Percentiles rank a stretch among this genome's conserved stretches.
Conservation (phyloP, 164 flowering plant species). For the Houttuynia cordata region DNA sequence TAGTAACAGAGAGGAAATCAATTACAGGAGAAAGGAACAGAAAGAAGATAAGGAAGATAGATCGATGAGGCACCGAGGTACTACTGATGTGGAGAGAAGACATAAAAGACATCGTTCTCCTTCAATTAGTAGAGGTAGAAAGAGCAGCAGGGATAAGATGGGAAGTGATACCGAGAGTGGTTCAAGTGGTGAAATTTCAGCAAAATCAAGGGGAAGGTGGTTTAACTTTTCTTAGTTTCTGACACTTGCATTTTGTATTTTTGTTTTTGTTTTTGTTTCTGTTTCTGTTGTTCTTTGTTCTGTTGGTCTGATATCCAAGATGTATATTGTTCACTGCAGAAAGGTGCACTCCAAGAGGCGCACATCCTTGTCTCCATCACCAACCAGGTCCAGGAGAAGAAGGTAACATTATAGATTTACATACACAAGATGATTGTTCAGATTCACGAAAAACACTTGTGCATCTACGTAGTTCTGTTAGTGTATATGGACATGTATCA, state of each 20-base stretch:
- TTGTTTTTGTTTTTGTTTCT: slow-evolving; percentile 3
- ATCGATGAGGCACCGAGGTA: slow-evolving; percentile 29
- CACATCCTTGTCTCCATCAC: slow-evolving; percentile 46
- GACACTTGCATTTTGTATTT: background rate
- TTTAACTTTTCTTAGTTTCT: background rate
- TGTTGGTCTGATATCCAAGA: slow-evolving; percentile 2
- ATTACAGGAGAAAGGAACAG: slow-evolving; percentile 35
- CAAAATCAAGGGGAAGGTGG: slow-evolving; percentile 57
- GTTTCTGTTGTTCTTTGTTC: slow-evolving; percentile 7
- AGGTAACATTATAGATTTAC: slow-evolving; percentile 13
- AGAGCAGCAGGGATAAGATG: slow-evolving; percentile 29
- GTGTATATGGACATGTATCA: too few species aligned
- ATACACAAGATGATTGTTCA: background rate
- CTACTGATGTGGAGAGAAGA: slow-evolving; percentile 30
- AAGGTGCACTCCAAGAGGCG: slow-evolving; percentile 37
- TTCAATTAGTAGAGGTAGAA: slow-evolving; percentile 46
- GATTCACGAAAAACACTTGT: too few species aligned
- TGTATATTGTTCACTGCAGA: slow-evolving; percentile 24
- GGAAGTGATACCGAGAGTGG: slow-evolving; percentile 23
- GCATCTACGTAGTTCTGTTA: too few species aligned
- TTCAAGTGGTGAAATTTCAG: slow-evolving; percentile 53
- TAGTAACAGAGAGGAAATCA: slow-evolving; percentile 24
- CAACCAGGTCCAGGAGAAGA: slow-evolving; percentile 61
- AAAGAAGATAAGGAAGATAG: slow-evolving; percentile 44
- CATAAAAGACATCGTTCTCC: slow-evolving; percentile 61